Base-by-base conservation (phyloP, 441 rosid species). In the Bruguiera hainesii region DNA sequence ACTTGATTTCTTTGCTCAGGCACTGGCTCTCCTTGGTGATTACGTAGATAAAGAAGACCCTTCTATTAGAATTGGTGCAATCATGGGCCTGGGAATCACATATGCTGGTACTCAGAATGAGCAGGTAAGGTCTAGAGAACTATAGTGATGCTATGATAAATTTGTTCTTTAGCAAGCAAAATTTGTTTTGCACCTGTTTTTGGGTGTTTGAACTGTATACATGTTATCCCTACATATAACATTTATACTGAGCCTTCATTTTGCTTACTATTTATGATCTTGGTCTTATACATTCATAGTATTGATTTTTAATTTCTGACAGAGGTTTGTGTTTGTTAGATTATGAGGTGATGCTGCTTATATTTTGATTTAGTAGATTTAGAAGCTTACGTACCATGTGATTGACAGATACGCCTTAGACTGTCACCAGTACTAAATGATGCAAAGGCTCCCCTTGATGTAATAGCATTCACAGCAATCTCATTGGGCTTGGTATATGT, bases 61-160 rank as follows among this genome's bases (percentile, higher is more conserved):
- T 70, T 84, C 88, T 37, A 77, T 85, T 49, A 81, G 96, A 68
- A 92, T 95, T 63, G 99, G 98, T 71, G 98, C 95, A 68, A 92
- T 95, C 42, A 89, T 95, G 96, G 99, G 99, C 57, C 85, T 92
- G 16, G 98, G 96, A 73, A 86, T 95, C 74, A 85, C 99, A 52
- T 92, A 90, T 81, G 98, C 99, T n/a, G 99, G 98, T 73, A 66
- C 96, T 64, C 93, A 86, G 78, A 89, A 89, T 76, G 96, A 89
- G 51, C 86, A 81, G 95, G 98, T 88, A 59, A 72, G 62, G 18
- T 64, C 29, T 64, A 23, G 66, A 71, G 48, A 42, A 42, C 13
- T 13, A 42, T 13, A 0, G 18, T 42, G 48, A 42, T 42, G 48
- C 48, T 42, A 42, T 10, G 3, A 42, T 42, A 11, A 42, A 42